Base-by-base conservation (phyloP, 495 filamentous ascomycete genomes). In the Aspergillus olivimuriae region DNA sequence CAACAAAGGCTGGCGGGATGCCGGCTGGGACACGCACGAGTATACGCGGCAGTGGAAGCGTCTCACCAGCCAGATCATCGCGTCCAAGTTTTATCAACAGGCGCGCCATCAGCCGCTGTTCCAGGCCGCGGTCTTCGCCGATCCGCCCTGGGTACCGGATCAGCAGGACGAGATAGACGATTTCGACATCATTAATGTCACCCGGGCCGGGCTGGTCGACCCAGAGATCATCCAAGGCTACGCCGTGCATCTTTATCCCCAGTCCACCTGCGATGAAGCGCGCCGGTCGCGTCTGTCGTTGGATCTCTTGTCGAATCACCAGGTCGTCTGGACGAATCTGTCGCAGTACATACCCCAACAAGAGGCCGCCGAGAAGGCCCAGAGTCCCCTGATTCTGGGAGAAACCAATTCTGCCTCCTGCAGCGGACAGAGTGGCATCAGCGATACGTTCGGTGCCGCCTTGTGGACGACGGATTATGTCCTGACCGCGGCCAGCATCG, bases 381-480 rank as follows among this genome's bases (percentile, higher is more conserved):
- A 55, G 2, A 40, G 46, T 10, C 51, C 50, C 2, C 55, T 66
- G 3, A 56, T 66, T 6, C 58, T 66, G 55, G 65, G 65, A 30
- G 65, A 68, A 44, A 68, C 65, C 0, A 62, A 63, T 40, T 62
- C 58, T 15, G 61, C 55, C 1, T 64, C 58, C 0, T 63, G 64
- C 46, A 46, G 52, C 12, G 65, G 63, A 9, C 35, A 30, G 12
- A 57, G 52, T 28, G 57, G 59, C 17, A 61, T 65, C 32, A 61
- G 56, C 51, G 56, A 64, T 36, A 60, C 57, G 2, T 58, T 65
- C 22, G 63, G 61, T 39, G 60, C 61, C 1, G 65, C 65, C 18
- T 52, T 68, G 6, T 66, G 63, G 65, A 41, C 44, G 26, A 49
- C 57, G 18, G 65, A 68, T 24, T 66, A 68, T 50, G 57, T 62